phyloP scores from a whole-genome alignment of 495 filamentous ascomycete species.

The Cercophora sp. region DNA sequence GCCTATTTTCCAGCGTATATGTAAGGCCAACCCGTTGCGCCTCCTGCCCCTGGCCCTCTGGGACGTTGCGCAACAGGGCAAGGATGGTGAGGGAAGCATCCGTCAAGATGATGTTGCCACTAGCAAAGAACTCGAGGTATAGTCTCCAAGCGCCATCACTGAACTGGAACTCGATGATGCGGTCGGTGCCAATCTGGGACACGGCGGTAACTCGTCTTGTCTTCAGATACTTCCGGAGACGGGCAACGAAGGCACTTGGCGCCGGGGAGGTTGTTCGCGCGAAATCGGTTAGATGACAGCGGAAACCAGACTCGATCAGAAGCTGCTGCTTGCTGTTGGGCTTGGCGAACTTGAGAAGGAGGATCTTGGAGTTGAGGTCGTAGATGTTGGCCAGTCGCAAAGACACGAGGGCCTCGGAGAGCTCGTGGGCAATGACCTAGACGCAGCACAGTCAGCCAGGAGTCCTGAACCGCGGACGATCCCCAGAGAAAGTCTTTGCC shows the following conservation, averaged over 20 bases:
- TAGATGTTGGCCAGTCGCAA: conserved; percentile 90
- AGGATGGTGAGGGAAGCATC: conserved; percentile 75
- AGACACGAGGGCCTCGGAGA: conserved; percentile 66
- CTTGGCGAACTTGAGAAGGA: conserved; percentile 88
- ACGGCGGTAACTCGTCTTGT: conserved; percentile 79
- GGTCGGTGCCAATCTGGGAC: conserved; percentile 84
- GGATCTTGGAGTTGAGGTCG: conserved; percentile 90
- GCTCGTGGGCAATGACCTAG: conserved; percentile 90
- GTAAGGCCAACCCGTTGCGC: conserved; percentile 70
- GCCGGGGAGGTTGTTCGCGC: conserved; percentile 76
- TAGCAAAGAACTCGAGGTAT: conserved; percentile 91
- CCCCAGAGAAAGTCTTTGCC: too few relatives aligned
- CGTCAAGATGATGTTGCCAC: conserved; percentile 88
- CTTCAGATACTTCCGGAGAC: conserved; percentile 80
- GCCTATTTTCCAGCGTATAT: conserved; percentile 77
- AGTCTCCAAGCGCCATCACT: conserved; percentile 84
- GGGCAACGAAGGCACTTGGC: conserved; percentile 77
- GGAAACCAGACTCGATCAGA: conserved; percentile 91
- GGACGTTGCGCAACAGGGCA: conserved; percentile 73
- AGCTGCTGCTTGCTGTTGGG: conserved; percentile 82
- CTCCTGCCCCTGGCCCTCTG: conserved; percentile 66
- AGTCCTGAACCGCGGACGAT: too few relatives aligned
- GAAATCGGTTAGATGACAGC: conserved; percentile 89
- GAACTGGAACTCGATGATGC: conserved; percentile 88
- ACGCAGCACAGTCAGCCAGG: too few relatives aligned